These are phyloP conservation scores for Neurospora sp. DNA, from an alignment of 495 filamentous ascomycete species.

Conservation along the genomic window DNA sequence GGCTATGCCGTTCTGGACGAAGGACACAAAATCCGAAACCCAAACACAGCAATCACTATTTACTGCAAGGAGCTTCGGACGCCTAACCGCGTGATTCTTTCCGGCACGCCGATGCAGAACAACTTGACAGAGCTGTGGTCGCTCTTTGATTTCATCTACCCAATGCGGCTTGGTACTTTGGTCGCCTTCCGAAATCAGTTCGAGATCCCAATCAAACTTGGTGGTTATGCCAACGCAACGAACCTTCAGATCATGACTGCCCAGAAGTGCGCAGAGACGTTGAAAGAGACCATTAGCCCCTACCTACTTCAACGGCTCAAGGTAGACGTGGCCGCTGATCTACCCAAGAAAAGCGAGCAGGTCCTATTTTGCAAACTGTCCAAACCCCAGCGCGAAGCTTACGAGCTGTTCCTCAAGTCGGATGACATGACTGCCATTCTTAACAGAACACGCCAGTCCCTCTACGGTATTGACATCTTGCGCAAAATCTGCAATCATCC, in stretches of 20 bases:
- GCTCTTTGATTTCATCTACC: slow-evolving; percentile 92
- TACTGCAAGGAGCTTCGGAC: slow-evolving; percentile 87
- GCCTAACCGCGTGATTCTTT: slow-evolving; percentile 81
- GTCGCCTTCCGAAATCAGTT: slow-evolving; percentile 84
- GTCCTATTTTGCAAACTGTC: slow-evolving; percentile 93
- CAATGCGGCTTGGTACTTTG: slow-evolving; percentile 86
- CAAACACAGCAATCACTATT: slow-evolving; percentile 83
- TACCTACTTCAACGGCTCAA: slow-evolving; percentile 93
- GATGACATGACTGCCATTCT: slow-evolving; percentile 73
- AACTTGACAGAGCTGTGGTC: slow-evolving; percentile 99
- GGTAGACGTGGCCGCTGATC: slow-evolving; percentile 82
- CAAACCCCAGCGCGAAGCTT: slow-evolving; percentile 60
- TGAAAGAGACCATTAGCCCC: slow-evolving; percentile 84
- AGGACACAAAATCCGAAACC: slow-evolving; percentile 95
- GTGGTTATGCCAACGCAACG: slow-evolving; percentile 87
- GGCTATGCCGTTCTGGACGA: slow-evolving; percentile 91
- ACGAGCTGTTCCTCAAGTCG: slow-evolving; percentile 70
- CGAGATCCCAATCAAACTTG: slow-evolving; percentile 81
- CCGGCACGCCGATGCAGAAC: slow-evolving; percentile 95
- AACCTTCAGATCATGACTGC: slow-evolving; percentile 89
- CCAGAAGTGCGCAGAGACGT: slow-evolving; percentile 75
- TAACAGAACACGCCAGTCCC: slow-evolving; percentile 59
- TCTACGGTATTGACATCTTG: slow-evolving; percentile 83
- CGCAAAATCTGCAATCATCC: slow-evolving; percentile 98
- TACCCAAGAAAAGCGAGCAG: slow-evolving; percentile 90